Percentiles rank a stretch among this genome's conserved stretches.
These are phyloP conservation scores for Backusella mclennaniae DNA, from an alignment of 192 early-diverging fungal species.

Conservation along the genomic window DNA sequence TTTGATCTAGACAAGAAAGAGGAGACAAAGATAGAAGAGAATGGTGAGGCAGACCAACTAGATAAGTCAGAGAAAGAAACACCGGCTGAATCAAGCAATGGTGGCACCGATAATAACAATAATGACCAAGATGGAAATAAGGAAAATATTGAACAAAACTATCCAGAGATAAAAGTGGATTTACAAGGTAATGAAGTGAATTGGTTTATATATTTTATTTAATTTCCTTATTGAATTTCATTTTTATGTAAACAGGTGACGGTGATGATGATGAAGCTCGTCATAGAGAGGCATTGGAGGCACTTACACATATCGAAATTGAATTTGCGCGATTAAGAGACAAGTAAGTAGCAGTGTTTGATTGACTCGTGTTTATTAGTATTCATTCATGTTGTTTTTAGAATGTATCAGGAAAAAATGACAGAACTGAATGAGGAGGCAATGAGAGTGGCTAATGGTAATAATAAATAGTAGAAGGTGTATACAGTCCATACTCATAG, in stretches of 20 bases:
- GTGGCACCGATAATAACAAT: neutral
- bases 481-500: neutral
- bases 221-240: neutral
- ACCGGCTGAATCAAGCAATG: neutral
- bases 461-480: neutral
- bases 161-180: neutral
- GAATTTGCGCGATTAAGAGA: slow-evolving; percentile 56
- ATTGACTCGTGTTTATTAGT: neutral
- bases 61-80: slow-evolving; percentile 11
- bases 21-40: slow-evolving; percentile 16
- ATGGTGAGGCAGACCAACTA: slow-evolving; percentile 14
- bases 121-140: slow-evolving; percentile 2
- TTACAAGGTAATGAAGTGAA: neutral
- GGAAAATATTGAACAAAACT: neutral
- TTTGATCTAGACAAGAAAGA: slow-evolving; percentile 11
- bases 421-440: slow-evolving; percentile 49
- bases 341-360: slow-evolving; percentile 40
- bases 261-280: slow-evolving; percentile 38
- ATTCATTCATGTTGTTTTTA: slow-evolving; percentile 4
- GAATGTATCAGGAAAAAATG: slow-evolving; percentile 59
- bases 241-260: neutral
- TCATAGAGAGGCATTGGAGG: slow-evolving; percentile 51
- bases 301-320: slow-evolving; percentile 53
- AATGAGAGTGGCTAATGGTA: slow-evolving; percentile 51
- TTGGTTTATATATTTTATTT: neutral